Evolutionary conservation across 2,329 filamentous ascomycete genomes (phyloP).

Genomic region (Botrytis fragariae): DNA sequence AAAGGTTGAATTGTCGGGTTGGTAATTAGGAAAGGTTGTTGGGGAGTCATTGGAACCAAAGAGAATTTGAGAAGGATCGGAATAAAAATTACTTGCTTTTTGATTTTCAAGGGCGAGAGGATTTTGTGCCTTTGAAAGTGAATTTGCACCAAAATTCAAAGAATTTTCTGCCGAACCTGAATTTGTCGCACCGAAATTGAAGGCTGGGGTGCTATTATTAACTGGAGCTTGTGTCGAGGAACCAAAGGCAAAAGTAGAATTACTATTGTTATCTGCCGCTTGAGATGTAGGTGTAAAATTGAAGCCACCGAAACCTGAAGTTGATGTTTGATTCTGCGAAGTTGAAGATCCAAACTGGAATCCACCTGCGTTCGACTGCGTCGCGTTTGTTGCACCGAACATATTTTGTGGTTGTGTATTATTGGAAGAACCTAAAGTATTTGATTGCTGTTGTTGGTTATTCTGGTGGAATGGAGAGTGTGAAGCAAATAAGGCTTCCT

Average conservation of each 20-base stretch:
- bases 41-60: neutral
- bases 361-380: conserved; percentile 7
- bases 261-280: neutral
- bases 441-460: conserved; percentile 3
- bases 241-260: conserved; percentile 15
- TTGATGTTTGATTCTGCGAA: neutral
- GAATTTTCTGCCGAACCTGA: conserved; percentile 5
- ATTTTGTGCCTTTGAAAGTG: conserved; percentile 8
- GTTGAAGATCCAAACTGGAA: conserved; percentile 13
- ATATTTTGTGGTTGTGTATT: conserved; percentile 1
- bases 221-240: conserved; percentile 13
- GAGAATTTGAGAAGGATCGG: neutral
- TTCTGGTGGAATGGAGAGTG: conserved; percentile 10
- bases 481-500: conserved; percentile 5
- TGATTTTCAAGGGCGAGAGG: conserved; percentile 10
- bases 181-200: conserved; percentile 11
- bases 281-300: conserved; percentile 11
- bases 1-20: neutral
- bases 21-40: neutral
- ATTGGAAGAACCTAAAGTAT: conserved; percentile 1
- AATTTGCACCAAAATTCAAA: conserved; percentile 10
- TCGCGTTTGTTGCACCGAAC: conserved; percentile 7
- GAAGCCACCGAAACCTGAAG: conserved; percentile 7
- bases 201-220: conserved; percentile 4
- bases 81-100: conserved; percentile 18